Base-by-base conservation (phyloP, 1,284 basidiomycete genomes). In the Malassezia psittaci region DNA sequence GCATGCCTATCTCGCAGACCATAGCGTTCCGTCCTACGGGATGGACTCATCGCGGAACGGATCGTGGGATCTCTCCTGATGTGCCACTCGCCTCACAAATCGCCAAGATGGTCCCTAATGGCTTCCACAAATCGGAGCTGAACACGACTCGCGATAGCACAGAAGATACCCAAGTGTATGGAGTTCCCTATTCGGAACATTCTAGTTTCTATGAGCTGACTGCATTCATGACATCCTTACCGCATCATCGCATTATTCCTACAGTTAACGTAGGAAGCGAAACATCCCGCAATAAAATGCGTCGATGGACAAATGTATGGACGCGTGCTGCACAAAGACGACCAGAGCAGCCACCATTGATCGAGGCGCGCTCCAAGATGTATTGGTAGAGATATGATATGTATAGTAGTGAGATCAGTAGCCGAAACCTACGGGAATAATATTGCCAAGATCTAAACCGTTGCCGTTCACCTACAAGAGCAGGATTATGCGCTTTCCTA, bases 111-210 rank as follows among this genome's bases (percentile, higher is more conserved):
- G 84, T 86, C 59, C 77, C 81, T 45, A 80, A 80, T 52, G 77
- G 79, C 12, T 94, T 88, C 76, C 83, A 82, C 2, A 79, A 82
- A 61, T 75, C 81, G 34, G 80, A 85, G 66, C 79, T 96, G 7
- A 82, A 80, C 52, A 81, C 85, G 15, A 82, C 84, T 67, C 81
- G 83, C 42, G 87, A 86, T 58, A 86, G 86, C 8, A 85, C 83
- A 15, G 62, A 81, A 18, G 76, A 80, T 37, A 76, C 86, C 52
- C 84, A 85, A 77, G 79, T 94, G 52, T 90, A 69, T 55, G 69
- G 88, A 33, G 87, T 96, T 13, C 93, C 93, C 4, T 96, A 96
- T 73, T 93, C 88, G 3, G 91, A 96, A 73, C 91, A 98, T 74
- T 91, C 88, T 48, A 68, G 66, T 51, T 74, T 74, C 40, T 49